Conservation (phyloP, 2,329 filamentous ascomycete species). For the Arthroderma sp. region DNA sequence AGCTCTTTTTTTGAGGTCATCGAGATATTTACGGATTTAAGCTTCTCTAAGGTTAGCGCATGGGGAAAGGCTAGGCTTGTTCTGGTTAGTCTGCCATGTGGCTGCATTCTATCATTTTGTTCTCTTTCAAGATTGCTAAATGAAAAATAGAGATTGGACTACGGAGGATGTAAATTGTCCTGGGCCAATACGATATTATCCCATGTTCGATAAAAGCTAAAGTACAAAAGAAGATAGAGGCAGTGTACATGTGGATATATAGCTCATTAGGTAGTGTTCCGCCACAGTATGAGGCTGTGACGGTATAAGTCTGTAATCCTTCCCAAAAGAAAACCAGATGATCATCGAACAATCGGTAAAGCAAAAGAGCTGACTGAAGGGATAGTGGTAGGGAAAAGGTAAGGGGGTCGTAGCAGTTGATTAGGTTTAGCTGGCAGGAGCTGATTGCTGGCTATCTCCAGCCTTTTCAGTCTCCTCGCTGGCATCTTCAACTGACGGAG, state of each 20-base stretch:
- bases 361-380: not conserved
- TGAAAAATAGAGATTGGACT: too few species aligned
- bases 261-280: not conserved
- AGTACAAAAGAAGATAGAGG: not conserved
- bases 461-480: conserved; percentile 14
- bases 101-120: not conserved
- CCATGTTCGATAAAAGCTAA: not conserved
- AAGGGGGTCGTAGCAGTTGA: not conserved
- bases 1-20: not conserved
- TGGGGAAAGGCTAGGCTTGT: not conserved
- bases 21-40: too few species aligned
- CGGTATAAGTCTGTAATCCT: not conserved
- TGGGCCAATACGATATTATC: too few species aligned
- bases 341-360: not conserved
- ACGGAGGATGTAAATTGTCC: too few species aligned
- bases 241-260: not conserved
- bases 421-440: not conserved
- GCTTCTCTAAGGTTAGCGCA: not conserved
- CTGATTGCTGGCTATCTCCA: not conserved
- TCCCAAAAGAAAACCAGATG: not conserved
- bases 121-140: too few species aligned
- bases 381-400: not conserved
- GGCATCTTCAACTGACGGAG: conserved; percentile 16
- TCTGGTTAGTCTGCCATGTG: not conserved
- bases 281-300: not conserved